Conservation (phyloP, 2,329 filamentous ascomycete species). For the Penicillium sclerotiorum region DNA sequence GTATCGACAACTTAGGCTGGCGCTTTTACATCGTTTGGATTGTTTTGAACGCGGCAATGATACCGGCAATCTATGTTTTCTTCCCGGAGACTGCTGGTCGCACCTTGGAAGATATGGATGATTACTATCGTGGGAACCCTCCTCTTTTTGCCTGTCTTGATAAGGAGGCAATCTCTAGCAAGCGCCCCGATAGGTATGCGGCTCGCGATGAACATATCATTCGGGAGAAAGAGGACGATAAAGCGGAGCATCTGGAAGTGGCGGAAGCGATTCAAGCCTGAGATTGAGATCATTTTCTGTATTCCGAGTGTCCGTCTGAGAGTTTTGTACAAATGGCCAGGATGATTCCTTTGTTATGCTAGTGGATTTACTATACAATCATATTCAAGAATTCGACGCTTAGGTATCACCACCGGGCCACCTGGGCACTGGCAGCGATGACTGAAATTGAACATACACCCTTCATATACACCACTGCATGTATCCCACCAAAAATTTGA, state of each 20-base stretch:
- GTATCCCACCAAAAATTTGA: too few species aligned
- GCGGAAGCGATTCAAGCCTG: not conserved
- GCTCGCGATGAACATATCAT: conserved; percentile 10
- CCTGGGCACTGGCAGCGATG: too few species aligned
- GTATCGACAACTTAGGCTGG: conserved; percentile 43
- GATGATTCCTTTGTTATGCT: too few species aligned
- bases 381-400: too few species aligned
- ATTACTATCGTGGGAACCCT: conserved; percentile 13
- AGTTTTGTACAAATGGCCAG: too few species aligned
- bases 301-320: too few species aligned
- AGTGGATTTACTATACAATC: too few species aligned
- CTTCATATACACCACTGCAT: too few species aligned
- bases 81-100: conserved; percentile 12
- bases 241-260: conserved; percentile 5
- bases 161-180: conserved; percentile 14
- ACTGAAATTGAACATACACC: too few species aligned
- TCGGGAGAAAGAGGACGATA: conserved; percentile 7
- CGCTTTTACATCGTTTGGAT: conserved; percentile 36
- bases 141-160: conserved; percentile 10
- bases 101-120: conserved; percentile 16
- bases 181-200: conserved; percentile 6
- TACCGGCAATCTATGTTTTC: conserved; percentile 12
- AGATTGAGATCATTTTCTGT: too few species aligned
- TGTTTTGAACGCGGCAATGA: conserved; percentile 9
- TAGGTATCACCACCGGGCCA: too few species aligned